phyloP scores from a whole-genome alignment of 345 rosid species.

The Arabidopsis suecica region DNA sequence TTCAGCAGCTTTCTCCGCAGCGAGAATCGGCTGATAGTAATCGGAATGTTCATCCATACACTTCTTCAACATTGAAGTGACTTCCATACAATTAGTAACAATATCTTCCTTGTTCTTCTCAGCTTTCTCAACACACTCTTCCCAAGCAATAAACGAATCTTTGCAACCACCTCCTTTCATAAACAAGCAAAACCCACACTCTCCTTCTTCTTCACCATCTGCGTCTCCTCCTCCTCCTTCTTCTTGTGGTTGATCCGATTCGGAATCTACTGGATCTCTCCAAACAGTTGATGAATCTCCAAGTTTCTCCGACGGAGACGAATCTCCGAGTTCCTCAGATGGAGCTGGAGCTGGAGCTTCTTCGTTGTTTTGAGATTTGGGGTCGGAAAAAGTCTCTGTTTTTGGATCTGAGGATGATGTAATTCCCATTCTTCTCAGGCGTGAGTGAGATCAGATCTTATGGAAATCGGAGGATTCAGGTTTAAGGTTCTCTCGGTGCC shows the following conservation, averaged over 20 bases:
- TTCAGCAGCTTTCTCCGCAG: slow-evolving; percentile 79
- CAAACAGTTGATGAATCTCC: slow-evolving; percentile 39
- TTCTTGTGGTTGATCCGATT: slow-evolving; percentile 37
- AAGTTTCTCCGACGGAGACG: background rate
- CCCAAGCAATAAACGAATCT: slow-evolving; percentile 74
- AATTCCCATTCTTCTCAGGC: background rate
- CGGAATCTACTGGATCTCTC: slow-evolving; percentile 35
- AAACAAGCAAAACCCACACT: slow-evolving; percentile 86
- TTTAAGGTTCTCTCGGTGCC: slow-evolving; percentile 9
- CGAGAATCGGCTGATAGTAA: slow-evolving; percentile 77
- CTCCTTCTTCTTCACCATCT: slow-evolving; percentile 68
- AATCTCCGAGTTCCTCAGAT: background rate
- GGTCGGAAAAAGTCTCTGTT: slow-evolving; percentile 25
- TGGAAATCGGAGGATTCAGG: slow-evolving; percentile 7
- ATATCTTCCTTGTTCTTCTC: slow-evolving; percentile 71
- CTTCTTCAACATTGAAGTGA: slow-evolving; percentile 56
- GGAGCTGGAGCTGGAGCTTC: slow-evolving; percentile 5
- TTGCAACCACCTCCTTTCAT: slow-evolving; percentile 96
- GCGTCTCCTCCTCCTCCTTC: slow-evolving; percentile 31
- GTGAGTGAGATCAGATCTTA: slow-evolving; percentile 18
- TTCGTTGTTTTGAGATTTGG: slow-evolving; percentile 31
- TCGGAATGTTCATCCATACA: slow-evolving; percentile 85
- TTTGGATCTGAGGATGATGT: slow-evolving; percentile 46
- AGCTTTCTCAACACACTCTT: slow-evolving; percentile 72
- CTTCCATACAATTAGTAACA: slow-evolving; percentile 75